Evolutionary conservation across 441 rosid genomes (phyloP), one percentile per base, ranked within the genome.

Genomic region (Mallotus japonicus): DNA sequence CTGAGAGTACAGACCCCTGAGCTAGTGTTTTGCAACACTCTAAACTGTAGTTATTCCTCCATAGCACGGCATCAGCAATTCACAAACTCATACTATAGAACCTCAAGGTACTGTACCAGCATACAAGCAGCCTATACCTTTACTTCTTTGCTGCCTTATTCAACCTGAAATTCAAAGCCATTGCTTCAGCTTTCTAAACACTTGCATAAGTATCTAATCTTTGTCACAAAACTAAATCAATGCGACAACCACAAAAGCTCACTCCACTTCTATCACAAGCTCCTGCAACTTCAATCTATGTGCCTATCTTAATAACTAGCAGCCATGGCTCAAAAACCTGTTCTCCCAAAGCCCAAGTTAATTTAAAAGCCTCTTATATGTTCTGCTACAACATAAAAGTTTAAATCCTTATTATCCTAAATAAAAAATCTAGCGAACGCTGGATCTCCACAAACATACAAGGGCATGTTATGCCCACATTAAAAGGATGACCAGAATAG

Each of bases 401-500:
- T 37, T 6, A 37, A 37, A 19, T 20, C 32, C 28, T 24, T 46
- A 7, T 62, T 17, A 63, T 42, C 34, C 65, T 50, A 49, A 60
- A 24, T 58, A 24, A 63, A n/a, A 67, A 64, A 40, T 51, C 56
- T 56, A 3, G 32, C 34, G 49, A 56, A 34, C 51, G 20, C 49
- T 50, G 49, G 28, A 65, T 63, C 22, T n/a, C 46, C 16, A 63
- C 24, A 73, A 64, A 44, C 28, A 42, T 4, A 65, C 22, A 42
- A 64, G 22, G 47, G 22, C 17, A 57, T 10, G 11, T 32, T 28
- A 37, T 57, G 37, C 59, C 47, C 46, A 15, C 49, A 44, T 34
- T 0, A 7, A 42, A 51, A 71, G 32, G 63, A 67, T 62, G 8
- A 47, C 34, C 74, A 46, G 10, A 67, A 51, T 59, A 46, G 66